These are phyloP conservation scores for Thielaviopsis punctulata DNA, from an alignment of 2,329 filamentous ascomycete species.

Conservation along the genomic window DNA sequence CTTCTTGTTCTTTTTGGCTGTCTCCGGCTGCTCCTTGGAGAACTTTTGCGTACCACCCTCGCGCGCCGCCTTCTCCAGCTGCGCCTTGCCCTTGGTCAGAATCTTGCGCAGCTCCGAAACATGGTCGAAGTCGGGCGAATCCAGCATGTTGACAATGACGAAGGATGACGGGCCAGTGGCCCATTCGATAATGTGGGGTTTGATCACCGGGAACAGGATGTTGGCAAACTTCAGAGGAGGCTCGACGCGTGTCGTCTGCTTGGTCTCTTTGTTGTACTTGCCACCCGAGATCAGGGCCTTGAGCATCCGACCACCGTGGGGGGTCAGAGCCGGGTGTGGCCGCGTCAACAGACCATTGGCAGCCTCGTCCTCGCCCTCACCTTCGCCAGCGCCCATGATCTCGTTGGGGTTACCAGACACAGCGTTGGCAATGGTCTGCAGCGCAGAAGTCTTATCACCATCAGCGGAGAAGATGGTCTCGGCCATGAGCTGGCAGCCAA, in stretches of 20 bases:
- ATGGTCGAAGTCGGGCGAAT: slow-evolving; percentile 53
- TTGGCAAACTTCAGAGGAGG: slow-evolving; percentile 68
- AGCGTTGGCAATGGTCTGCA: slow-evolving; percentile 50
- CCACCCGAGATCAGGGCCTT: slow-evolving; percentile 85
- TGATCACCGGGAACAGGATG: slow-evolving; percentile 66
- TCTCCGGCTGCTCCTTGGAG: slow-evolving; percentile 30
- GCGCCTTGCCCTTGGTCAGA: slow-evolving; percentile 56
- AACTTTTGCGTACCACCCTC: slow-evolving; percentile 39
- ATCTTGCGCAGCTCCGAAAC: slow-evolving; percentile 49
- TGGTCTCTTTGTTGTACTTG: slow-evolving; percentile 58
- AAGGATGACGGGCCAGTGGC: slow-evolving; percentile 76
- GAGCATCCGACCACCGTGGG: slow-evolving; percentile 63
- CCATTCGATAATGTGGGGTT: slow-evolving; percentile 61
- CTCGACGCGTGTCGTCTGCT: slow-evolving; percentile 52
- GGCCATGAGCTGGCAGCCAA: slow-evolving; percentile 72
- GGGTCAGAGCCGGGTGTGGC: slow-evolving; percentile 41
- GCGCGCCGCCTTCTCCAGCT: slow-evolving; percentile 48
- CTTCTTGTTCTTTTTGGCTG: slow-evolving; percentile 28
- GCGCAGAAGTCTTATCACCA: slow-evolving; percentile 59
- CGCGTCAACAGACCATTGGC: slow-evolving; percentile 17
- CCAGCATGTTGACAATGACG: slow-evolving; percentile 64
- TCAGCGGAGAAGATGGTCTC: slow-evolving; percentile 63
- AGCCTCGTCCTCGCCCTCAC: slow-evolving; percentile 23
- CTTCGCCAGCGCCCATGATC: slow-evolving; percentile 17
- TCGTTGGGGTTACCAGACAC: slow-evolving; percentile 37